Evolutionary conservation across 441 rosid genomes (phyloP).

Genomic region (Sinapis alba): DNA sequence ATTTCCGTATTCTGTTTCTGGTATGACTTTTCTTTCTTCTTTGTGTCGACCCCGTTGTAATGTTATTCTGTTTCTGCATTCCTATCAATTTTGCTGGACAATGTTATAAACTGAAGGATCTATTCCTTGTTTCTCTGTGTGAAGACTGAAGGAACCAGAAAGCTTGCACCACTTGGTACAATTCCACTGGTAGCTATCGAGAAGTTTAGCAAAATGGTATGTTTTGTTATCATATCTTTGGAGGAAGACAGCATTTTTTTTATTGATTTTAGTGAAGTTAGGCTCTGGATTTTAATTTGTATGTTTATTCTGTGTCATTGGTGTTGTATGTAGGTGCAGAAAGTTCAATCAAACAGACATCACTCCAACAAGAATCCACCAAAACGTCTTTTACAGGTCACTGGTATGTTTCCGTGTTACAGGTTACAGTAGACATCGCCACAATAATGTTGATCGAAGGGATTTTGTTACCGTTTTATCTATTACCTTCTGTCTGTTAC

Average conservation of each 20-base stretch:
- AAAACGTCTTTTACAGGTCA: slow-evolving; percentile 80
- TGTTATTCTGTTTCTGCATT: slow-evolving; percentile 3
- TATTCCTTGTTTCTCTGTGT: not conserved
- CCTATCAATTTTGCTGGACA: not conserved
- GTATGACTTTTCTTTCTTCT: not conserved
- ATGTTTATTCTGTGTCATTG: slow-evolving; percentile 22
- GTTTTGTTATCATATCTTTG: slow-evolving; percentile 18
- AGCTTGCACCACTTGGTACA: not conserved
- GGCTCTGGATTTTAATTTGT: slow-evolving; percentile 16
- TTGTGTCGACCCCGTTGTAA: not conserved
- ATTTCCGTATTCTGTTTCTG: not conserved
- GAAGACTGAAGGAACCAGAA: not conserved
- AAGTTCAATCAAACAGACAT: slow-evolving; percentile 69
- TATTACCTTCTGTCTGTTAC: slow-evolving; percentile 4
- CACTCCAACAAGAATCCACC: slow-evolving; percentile 64
- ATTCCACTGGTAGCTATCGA: not conserved
- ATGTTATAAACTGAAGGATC: not conserved
- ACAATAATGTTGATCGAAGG: slow-evolving; percentile 9
- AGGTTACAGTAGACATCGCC: slow-evolving; percentile 8
- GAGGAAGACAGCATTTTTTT: slow-evolving; percentile 17
- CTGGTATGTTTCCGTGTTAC: slow-evolving; percentile 56
- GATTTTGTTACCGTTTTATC: slow-evolving; percentile 10
- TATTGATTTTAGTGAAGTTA: slow-evolving; percentile 5
- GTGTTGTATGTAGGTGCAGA: slow-evolving; percentile 53
- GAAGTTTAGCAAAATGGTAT: not conserved